These are phyloP conservation scores for Trichoderma citrinoviride DNA, from an alignment of 2,329 filamentous ascomycete species.

Conservation along the genomic window DNA sequence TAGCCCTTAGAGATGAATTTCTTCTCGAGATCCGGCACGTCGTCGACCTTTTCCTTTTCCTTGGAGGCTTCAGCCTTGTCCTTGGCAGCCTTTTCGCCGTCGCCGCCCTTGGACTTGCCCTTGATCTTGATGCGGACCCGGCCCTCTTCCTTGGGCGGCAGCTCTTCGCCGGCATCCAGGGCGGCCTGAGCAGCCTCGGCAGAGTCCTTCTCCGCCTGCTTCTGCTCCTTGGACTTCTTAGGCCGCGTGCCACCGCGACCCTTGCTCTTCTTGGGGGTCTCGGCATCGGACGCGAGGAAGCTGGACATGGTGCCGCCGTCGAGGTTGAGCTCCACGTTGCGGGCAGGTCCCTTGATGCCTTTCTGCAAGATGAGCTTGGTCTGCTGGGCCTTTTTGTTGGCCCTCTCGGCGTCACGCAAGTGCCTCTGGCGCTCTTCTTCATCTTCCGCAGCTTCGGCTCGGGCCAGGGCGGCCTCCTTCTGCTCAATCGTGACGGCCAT, in stretches of 20 bases:
- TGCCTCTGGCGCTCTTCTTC: constrained; percentile 79
- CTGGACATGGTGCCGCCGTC: constrained; percentile 84
- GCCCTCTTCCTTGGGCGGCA: constrained; percentile 55
- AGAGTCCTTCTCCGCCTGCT: constrained; percentile 75
- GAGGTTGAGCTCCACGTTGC: constrained; percentile 71
- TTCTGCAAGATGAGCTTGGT: constrained; percentile 85
- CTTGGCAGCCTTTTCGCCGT: constrained; percentile 40
- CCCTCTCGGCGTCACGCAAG: constrained; percentile 80
- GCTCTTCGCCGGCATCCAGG: constrained; percentile 72
- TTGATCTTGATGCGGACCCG: constrained; percentile 66
- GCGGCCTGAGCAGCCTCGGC: constrained; percentile 87
- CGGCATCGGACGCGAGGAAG: constrained; percentile 67
- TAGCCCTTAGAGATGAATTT: constrained; percentile 87
- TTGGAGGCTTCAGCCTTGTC: constrained; percentile 51
- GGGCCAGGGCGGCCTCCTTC: constrained; percentile 77
- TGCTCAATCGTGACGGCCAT: constrained; percentile 90
- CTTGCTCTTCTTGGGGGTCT: constrained; percentile 53
- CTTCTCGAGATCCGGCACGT: constrained; percentile 55
- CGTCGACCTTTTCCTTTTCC: constrained; percentile 52
- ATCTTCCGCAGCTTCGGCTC: constrained; percentile 74
- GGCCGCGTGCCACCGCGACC: constrained; percentile 63
- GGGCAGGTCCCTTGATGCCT: constrained; percentile 74
- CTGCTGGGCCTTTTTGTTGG: constrained; percentile 87
- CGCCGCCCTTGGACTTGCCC: constrained; percentile 43
- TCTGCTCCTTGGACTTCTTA: constrained; percentile 88